Evolutionary conservation across 2,329 filamentous ascomycete genomes (phyloP).

Genomic region (Pseudogymnoascus sp.): DNA sequence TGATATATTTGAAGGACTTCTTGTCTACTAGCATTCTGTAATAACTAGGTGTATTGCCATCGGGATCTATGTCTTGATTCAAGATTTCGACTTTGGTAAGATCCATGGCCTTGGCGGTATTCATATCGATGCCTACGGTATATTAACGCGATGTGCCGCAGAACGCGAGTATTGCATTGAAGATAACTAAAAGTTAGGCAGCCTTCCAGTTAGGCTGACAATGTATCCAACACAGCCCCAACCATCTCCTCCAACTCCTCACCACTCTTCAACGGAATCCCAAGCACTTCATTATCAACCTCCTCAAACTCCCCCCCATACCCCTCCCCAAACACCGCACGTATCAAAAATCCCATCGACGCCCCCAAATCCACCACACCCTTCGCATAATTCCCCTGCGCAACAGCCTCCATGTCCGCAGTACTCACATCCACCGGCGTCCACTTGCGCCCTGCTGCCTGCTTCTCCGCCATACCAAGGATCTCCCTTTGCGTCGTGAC

Average conservation of each 20-base stretch:
- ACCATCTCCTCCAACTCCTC: conserved; percentile 31
- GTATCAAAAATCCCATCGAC: conserved; percentile 27
- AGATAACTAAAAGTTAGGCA: neutral
- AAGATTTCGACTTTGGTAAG: conserved; percentile 9
- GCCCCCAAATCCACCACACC: conserved; percentile 25
- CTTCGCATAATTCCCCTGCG: conserved; percentile 17
- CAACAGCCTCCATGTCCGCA: conserved; percentile 12
- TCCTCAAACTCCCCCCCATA: conserved; percentile 30
- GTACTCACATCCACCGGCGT: conserved; percentile 14
- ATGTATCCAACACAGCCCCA: neutral
- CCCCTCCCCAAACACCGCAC: conserved; percentile 26
- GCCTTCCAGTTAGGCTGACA: neutral
- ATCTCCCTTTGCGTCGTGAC: conserved; percentile 37
- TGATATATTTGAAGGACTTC: conserved; percentile 34
- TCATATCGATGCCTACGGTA: too few species aligned
- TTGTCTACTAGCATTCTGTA: conserved; percentile 32
- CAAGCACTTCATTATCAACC: conserved; percentile 35
- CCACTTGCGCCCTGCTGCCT: conserved; percentile 24
- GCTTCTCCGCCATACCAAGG: conserved; percentile 27
- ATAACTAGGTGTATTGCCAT: conserved; percentile 21
- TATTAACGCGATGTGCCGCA: too few species aligned
- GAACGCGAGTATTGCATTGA: too few species aligned
- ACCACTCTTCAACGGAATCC: conserved; percentile 34
- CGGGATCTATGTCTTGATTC: conserved; percentile 9
- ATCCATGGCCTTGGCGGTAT: neutral